Base-by-base conservation (phyloP, 352 stramenopile genomes). In the Phytopythium ostracodes region DNA sequence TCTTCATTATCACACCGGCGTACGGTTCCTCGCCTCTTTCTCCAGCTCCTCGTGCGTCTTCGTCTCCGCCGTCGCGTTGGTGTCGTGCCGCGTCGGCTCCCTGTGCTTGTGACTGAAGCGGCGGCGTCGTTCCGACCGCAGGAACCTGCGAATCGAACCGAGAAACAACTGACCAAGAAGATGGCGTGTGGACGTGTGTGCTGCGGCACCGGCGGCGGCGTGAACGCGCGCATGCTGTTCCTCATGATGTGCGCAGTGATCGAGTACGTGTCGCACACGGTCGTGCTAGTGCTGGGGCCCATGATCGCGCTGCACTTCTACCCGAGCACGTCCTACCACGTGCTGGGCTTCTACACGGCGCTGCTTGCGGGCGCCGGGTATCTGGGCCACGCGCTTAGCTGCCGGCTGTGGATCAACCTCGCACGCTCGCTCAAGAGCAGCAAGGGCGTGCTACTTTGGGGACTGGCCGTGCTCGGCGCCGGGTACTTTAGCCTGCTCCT, bases 381-480 rank as follows among this genome's bases (percentile, higher is more conserved):
- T 65, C 58, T 93, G 18, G 84, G 84, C 29, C 83, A 89, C 60
- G 74, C 71, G 18, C 59, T 93, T 24, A 90, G 79, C 68, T 91
- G 81, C 62, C 80, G 81, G 29, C 73, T 90, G 55, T 93, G 84
- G 84, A 88, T 93, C 62, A 90, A 90, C 59, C 73, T 90, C 50
- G 78, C 84, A 31, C 72, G 77, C 24, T 84, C 82, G 36, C 70
- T 91, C 18, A 81, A 88, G 61, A 91, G 82, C 70, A 86, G 72
- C 59, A 91, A 93, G 59, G 84, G 84, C 25, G 79, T 93, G 11
- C 87, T 93, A 63, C 68, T 93, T n/a, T 93, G 80, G 81, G 84
- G 84, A 10, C 60, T 93, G 29, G 76, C 84, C 8, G 74, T 91
- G 52, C 79, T 83, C 17, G 84, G 81, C 31, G 69, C 77, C 15